Conservation (phyloP, 2,329 filamentous ascomycete genomes). For the Aspergillus pseudotamarii region DNA sequence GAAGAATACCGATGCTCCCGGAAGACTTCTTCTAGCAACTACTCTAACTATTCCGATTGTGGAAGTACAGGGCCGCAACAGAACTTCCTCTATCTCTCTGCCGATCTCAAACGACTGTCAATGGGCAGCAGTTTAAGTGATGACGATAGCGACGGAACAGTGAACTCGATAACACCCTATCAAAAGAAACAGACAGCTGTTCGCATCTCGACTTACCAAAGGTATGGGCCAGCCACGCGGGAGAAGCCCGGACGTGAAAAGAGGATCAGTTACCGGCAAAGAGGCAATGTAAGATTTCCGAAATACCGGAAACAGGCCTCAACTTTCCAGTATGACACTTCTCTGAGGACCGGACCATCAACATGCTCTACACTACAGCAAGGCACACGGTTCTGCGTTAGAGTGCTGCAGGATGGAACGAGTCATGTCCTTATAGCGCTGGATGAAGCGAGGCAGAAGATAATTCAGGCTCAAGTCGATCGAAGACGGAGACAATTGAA, state of each 20-base stretch:
- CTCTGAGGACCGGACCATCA: constrained; percentile 18
- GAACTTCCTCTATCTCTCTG: constrained; percentile 8
- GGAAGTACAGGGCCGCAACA: constrained; percentile 7
- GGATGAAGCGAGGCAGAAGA: constrained; percentile 37
- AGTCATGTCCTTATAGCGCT: constrained; percentile 32
- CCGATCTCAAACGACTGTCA: constrained; percentile 16
- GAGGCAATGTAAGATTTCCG: constrained; percentile 23
- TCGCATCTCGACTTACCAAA: constrained; percentile 40
- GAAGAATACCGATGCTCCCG: constrained; percentile 9
- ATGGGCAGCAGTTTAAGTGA: constrained; percentile 18
- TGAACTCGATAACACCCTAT: constrained; percentile 4
- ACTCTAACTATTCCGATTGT: constrained; percentile 16
- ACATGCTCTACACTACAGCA: constrained; percentile 26
- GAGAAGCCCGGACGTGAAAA: constrained; percentile 31
- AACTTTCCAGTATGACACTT: neutral
- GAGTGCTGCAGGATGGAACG: constrained; percentile 29
- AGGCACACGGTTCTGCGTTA: constrained; percentile 29
- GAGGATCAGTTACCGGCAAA: constrained; percentile 24
- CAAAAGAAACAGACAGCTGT: constrained; percentile 34
- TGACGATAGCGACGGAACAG: constrained; percentile 13
- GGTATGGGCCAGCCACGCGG: constrained; percentile 39
- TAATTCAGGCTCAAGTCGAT: constrained; percentile 37
- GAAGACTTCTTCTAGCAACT: constrained; percentile 19
- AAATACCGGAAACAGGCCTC: constrained; percentile 17
- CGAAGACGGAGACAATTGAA: constrained; percentile 42